Conservation (phyloP, 2,329 filamentous ascomycete species). For the Xylaria sp. region DNA sequence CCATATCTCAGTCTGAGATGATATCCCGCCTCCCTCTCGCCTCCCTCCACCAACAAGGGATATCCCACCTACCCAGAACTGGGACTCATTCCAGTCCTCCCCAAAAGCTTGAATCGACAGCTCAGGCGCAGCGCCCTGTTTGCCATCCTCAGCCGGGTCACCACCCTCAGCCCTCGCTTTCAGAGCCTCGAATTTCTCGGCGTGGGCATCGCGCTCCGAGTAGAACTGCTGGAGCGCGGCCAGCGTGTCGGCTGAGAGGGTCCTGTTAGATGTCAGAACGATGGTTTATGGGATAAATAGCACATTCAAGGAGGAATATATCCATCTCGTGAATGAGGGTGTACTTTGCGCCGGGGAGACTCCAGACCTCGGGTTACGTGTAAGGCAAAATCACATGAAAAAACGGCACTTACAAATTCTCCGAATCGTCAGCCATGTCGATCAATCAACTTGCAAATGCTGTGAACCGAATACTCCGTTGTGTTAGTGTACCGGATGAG, state of each 20-base stretch:
- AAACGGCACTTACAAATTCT: slow-evolving; percentile 43
- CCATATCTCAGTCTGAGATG: too few relatives aligned
- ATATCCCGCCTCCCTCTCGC: too few relatives aligned
- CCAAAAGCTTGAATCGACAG: slow-evolving; percentile 64
- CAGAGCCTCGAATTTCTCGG: slow-evolving; percentile 63
- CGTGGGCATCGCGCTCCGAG: slow-evolving; percentile 61
- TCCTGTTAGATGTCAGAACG: slow-evolving; percentile 35
- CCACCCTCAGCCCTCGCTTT: slow-evolving; percentile 54
- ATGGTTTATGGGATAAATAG: too few relatives aligned
- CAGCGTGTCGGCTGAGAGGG: slow-evolving; percentile 61
- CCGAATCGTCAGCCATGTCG: slow-evolving; percentile 37
- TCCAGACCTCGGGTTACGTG: too few relatives aligned
- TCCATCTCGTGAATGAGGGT: too few relatives aligned
- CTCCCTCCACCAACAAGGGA: neutral
- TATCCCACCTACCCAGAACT: slow-evolving; percentile 65
- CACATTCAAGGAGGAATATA: too few relatives aligned
- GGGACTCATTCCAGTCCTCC: slow-evolving; percentile 78
- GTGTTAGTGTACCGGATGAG: too few relatives aligned
- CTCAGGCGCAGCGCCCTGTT: slow-evolving; percentile 15
- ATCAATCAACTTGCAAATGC: neutral
- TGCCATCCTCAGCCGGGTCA: slow-evolving; percentile 20
- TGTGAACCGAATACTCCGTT: too few relatives aligned
- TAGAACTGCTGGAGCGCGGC: slow-evolving; percentile 70
- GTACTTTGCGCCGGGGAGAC: too few relatives aligned
- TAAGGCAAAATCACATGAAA: neutral